phyloP scores from a whole-genome alignment of 805 yeast species.

The Yarrowia divulgata region DNA sequence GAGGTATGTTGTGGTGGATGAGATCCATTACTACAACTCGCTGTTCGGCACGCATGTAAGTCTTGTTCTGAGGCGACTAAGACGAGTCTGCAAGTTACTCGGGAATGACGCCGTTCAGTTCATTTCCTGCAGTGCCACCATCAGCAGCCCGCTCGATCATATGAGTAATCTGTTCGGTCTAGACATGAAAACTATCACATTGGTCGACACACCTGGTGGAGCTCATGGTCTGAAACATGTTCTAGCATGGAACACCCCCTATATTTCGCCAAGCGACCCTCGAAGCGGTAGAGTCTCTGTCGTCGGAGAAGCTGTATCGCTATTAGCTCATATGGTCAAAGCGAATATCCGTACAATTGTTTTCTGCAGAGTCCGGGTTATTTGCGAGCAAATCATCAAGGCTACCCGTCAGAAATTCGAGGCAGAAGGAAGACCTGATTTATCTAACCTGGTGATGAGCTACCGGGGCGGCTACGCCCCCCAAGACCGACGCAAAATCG shows the following conservation, averaged over 20 bases:
- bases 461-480: conserved; percentile 96
- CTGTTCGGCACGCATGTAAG: conserved; percentile 94
- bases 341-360: conserved; percentile 80
- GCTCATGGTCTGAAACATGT: conserved; percentile 80
- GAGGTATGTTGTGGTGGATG: conserved; percentile 79
- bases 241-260: conserved; percentile 86
- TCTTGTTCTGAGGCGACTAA: conserved; percentile 77
- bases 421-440: conserved; percentile 51
- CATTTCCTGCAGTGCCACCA: conserved; percentile 94
- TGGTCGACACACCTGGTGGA: conserved; percentile 79
- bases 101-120: conserved; percentile 66
- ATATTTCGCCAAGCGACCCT: conserved; percentile 64
- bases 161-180: conserved; percentile 79
- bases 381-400: conserved; percentile 87
- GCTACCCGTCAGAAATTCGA: conserved; percentile 69
- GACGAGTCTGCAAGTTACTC: conserved; percentile 64
- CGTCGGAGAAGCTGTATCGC: conserved; percentile 75
- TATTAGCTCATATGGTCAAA: conserved; percentile 70
- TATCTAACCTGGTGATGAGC: conserved; percentile 67
- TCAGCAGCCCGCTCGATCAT: conserved; percentile 73
- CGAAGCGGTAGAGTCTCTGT: conserved; percentile 70
- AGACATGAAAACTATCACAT: conserved; percentile 49
- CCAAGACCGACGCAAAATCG: conserved; percentile 84
- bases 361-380: conserved; percentile 84
- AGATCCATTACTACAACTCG: conserved; percentile 83